These are phyloP conservation scores for Cryptococcus sp. DNA, from an alignment of 1,284 basidiomycete genomes.

Conservation along the genomic window DNA sequence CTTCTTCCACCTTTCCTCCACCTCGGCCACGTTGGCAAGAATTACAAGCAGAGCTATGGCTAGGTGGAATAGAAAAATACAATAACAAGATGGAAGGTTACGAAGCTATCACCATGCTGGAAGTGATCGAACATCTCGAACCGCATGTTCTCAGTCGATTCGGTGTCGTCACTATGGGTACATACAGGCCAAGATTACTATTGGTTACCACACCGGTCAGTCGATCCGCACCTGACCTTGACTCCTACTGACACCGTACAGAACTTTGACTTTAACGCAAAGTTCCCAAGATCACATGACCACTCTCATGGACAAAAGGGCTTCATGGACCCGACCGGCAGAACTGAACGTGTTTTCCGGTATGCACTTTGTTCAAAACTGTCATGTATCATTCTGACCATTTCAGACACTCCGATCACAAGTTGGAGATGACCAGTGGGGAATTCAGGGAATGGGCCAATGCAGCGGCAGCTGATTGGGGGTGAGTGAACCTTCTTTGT, in stretches of 20 bases:
- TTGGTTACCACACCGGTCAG: slow-evolving; percentile 75
- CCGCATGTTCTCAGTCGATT: slow-evolving; percentile 67
- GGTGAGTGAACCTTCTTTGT: slow-evolving; percentile 46
- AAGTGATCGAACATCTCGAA: slow-evolving; percentile 90
- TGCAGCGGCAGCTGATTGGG: slow-evolving; percentile 63
- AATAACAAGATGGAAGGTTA: slow-evolving; percentile 67
- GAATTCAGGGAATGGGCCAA: slow-evolving; percentile 72
- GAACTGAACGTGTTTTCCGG: slow-evolving; percentile 58
- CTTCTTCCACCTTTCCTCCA: slow-evolving; percentile 11
- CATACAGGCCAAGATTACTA: slow-evolving; percentile 72
- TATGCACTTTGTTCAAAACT: slow-evolving; percentile 4
- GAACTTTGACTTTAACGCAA: slow-evolving; percentile 65
- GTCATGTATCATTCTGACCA: neutral
- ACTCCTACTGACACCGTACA: slow-evolving; percentile 5
- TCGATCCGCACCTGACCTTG: neutral
- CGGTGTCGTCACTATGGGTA: slow-evolving; percentile 72
- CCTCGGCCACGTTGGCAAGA: slow-evolving; percentile 63
- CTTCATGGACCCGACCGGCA: slow-evolving; percentile 68
- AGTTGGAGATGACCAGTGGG: slow-evolving; percentile 82
- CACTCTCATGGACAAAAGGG: slow-evolving; percentile 49
- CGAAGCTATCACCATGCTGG: slow-evolving; percentile 79
- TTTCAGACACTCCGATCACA: slow-evolving; percentile 66
- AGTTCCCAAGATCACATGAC: slow-evolving; percentile 64
- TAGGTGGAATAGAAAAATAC: slow-evolving; percentile 70
- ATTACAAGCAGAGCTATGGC: slow-evolving; percentile 68